Percentiles rank a stretch among this genome's conserved stretches.
These are phyloP conservation scores for Neurospora sp. DNA, from an alignment of 2,329 filamentous ascomycete species.

Conservation along the genomic window DNA sequence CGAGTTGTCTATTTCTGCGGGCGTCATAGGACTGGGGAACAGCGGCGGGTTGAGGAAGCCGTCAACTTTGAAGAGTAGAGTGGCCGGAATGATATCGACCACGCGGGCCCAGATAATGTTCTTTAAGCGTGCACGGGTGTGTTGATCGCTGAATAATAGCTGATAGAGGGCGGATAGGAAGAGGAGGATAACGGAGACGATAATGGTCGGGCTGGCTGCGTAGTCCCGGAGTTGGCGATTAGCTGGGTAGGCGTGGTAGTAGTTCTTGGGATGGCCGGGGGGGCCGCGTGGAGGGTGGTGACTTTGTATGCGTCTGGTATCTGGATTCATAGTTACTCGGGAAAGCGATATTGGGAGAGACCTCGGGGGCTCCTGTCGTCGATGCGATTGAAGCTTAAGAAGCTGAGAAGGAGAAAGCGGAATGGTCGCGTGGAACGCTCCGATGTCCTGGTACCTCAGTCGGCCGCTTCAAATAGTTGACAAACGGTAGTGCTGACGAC, in stretches of 20 bases:
- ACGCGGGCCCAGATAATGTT: slow-evolving; percentile 50
- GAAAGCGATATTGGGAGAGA: not conserved
- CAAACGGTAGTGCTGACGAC: not conserved
- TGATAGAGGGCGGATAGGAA: slow-evolving; percentile 27
- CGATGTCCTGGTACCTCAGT: not conserved
- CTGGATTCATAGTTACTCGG: slow-evolving; percentile 26
- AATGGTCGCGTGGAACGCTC: not conserved
- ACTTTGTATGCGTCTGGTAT: slow-evolving; percentile 20
- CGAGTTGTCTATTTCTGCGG: not conserved
- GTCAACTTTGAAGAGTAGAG: slow-evolving; percentile 47
- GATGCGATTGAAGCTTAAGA: not conserved
- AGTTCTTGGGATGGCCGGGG: slow-evolving; percentile 7
- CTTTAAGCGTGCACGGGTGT: slow-evolving; percentile 25
- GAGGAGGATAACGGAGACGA: slow-evolving; percentile 26
- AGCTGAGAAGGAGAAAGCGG: not conserved
- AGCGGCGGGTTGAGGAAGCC: slow-evolving; percentile 40
- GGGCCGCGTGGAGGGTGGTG: slow-evolving; percentile 17
- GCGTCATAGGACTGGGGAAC: slow-evolving; percentile 29
- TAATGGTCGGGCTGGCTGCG: slow-evolving; percentile 24
- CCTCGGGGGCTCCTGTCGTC: not conserved
- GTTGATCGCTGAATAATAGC: slow-evolving; percentile 16
- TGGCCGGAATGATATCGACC: slow-evolving; percentile 45
- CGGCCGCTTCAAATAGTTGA: not conserved
- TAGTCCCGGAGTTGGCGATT: slow-evolving; percentile 21
- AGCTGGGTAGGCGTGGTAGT: slow-evolving; percentile 15